phyloP scores from a whole-genome alignment of 148 eudicot species.

The Talinum fruticosum region DNA sequence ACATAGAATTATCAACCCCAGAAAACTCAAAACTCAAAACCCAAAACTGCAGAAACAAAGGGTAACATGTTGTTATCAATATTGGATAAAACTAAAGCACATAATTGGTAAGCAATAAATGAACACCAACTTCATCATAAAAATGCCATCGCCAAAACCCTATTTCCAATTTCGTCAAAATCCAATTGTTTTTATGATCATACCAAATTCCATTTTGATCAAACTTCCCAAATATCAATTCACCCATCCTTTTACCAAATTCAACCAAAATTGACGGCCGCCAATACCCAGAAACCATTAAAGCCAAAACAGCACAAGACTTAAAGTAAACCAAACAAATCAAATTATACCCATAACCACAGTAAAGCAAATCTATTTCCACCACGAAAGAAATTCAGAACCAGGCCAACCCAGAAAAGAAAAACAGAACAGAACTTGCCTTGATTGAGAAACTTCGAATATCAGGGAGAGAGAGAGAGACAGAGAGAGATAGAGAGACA shows the following conservation, averaged over 20 bases:
- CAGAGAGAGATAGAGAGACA: background rate
- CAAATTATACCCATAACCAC: background rate
- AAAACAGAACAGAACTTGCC: background rate
- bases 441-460: background rate
- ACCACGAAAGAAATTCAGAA: background rate
- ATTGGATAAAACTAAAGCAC: background rate
- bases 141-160: background rate
- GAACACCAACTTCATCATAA: background rate
- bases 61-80: background rate
- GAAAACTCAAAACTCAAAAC: slow-evolving; percentile 13
- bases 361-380: background rate
- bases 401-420: too few species aligned
- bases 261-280: background rate
- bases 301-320: background rate
- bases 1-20: background rate
- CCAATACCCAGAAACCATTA: background rate
- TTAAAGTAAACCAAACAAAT: background rate
- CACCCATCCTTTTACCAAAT: background rate
- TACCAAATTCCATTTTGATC: background rate
- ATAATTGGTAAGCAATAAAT: background rate
- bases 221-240: background rate
- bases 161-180: background rate
- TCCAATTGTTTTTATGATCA: background rate
- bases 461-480: background rate
- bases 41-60: slow-evolving; percentile 20